Base-by-base conservation (phyloP, 1,284 basidiomycete genomes). In the Peniophora sp. region DNA sequence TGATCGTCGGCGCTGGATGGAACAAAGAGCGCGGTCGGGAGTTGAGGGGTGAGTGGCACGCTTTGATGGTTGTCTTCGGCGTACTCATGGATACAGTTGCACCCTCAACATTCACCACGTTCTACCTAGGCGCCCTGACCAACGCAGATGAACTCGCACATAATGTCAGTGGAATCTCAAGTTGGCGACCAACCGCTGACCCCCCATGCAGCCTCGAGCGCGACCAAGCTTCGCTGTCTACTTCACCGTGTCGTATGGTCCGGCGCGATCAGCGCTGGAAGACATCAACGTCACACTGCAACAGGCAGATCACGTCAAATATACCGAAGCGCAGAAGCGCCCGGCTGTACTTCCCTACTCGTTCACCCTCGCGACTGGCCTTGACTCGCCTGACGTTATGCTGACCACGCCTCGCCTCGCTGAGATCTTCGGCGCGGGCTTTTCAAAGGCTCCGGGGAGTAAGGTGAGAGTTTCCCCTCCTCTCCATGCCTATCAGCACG, bases 371-470 rank as follows among this genome's bases (percentile, higher is more conserved):
- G 71, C 73, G 8, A 56, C 60, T 15, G 71, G 73, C 0, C 65
- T 86, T n/a, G 57, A 65, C 0, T 65, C 69, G 2, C 91, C 91
- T 1, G 62, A 68, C 0, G 65, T 83, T 2, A 64, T 92, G 49
- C 69, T 93, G 23, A 66, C 70, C 8, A 67, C 68, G 17, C 90
- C 90, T 0, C 60, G 91, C 15, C 71, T 89, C 3, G 83, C 75
- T 1, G 88, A 92, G 58, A 60, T 94, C 1, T 83, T 79, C 58
- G 91, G 91, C 3, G 90, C 87, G 1, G 85, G 90, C 0, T 94
- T 92, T 61, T 85, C 84, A 37, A 87, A 85, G 60, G 66, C 80
- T 10, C 69, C 70, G 0, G 58, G 68, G 23, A 78, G 75, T 57
- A 68, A 74, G 55, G 88, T 89, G 50, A 51, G 74, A 24, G 24